Evolutionary conservation across 2,329 filamentous ascomycete species (phyloP), one percentile per base, ranked within the genome.

Genomic region (Microdochium bolleyi): DNA sequence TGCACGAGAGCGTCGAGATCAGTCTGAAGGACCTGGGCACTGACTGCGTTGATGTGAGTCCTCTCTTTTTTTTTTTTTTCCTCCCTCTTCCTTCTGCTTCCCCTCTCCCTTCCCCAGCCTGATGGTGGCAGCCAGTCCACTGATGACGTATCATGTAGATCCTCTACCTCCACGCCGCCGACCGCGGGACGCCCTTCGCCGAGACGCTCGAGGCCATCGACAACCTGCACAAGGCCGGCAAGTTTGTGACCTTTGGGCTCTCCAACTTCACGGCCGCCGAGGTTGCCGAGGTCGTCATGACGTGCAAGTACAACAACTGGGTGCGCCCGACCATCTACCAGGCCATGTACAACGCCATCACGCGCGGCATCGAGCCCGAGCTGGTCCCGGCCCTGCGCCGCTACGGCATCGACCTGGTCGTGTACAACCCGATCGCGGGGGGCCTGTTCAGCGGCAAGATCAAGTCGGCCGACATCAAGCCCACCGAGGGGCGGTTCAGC

Each of bases 191-290:
- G 1, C 87, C 87, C 0, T 95, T 95, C 61, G 82, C 83, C 8
- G 87, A 94, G 68, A 94, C 91, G 0, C 76, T 96, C 19, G 80
- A 84, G 61, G 87, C 85, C 3, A 76, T 91, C 54, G 82, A 96
- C 66, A 83, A 90, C 69, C 72, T 96, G 51, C 89, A 95, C 75
- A 89, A 90, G 69, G 81, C 87, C 53, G 89, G 90, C 55, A 94
- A 92, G 66, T 95, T 96, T 63, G 83, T 89, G 21, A 79, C 82
- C 51, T 73, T 96, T 13, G 91, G 89, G 2, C 71, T 96, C 54
- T 88, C 83, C 61, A 96, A 96, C 71, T 96, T 85, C 66, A 88
- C 90, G 0, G 85, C 90, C 0, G 94, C 87, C 64, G 91, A 96
- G 67, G 88, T 96, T 10, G 90, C 90, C 0, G 91, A 96, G 70